Evolutionary conservation across 164 flowering plant genomes (phyloP).

Genomic region (Warburgia ugandensis): DNA sequence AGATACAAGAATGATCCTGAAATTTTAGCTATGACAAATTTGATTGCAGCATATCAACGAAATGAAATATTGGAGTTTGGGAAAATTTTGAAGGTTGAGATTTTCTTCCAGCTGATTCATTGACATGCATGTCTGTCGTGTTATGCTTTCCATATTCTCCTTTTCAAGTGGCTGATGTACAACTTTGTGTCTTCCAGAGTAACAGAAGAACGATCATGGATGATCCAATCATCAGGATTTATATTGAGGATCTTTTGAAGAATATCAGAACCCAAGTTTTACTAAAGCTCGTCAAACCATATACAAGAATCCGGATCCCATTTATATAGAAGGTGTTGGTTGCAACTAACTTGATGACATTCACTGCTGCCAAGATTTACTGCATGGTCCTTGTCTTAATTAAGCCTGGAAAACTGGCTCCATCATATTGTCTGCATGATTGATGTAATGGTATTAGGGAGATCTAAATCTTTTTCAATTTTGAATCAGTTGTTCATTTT

Average conservation of each 20-base stretch:
- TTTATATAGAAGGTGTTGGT: slow-evolving; percentile 77
- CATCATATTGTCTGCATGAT: no score
- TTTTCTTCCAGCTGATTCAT: no score
- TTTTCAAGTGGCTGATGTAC: no score
- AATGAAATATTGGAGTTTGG: slow-evolving; percentile 97
- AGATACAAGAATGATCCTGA: slow-evolving; percentile 99
- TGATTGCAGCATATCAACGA: slow-evolving; percentile 94
- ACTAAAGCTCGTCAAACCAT: slow-evolving; percentile 97
- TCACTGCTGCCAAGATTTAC: no score
- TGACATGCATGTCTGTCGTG: not conserved
- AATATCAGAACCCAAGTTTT: slow-evolving; percentile 95
- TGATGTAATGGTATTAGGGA: no score
- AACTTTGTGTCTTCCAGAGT: slow-evolving; percentile 48
- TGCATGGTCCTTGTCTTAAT: no score
- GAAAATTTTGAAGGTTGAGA: slow-evolving; percentile 93
- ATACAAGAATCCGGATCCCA: slow-evolving; percentile 91
- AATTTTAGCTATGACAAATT: slow-evolving; percentile 95
- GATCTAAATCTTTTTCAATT: no score
- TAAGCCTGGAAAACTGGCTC: no score
- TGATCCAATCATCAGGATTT: slow-evolving; percentile 87
- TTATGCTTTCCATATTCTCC: not conserved
- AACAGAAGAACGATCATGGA: slow-evolving; percentile 98
- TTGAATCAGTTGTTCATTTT: no score
- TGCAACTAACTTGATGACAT: no score
- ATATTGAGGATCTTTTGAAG: slow-evolving; percentile 92